These are phyloP conservation scores for Graphilbum fragrans DNA, from an alignment of 2,329 filamentous ascomycete species.

Conservation along the genomic window DNA sequence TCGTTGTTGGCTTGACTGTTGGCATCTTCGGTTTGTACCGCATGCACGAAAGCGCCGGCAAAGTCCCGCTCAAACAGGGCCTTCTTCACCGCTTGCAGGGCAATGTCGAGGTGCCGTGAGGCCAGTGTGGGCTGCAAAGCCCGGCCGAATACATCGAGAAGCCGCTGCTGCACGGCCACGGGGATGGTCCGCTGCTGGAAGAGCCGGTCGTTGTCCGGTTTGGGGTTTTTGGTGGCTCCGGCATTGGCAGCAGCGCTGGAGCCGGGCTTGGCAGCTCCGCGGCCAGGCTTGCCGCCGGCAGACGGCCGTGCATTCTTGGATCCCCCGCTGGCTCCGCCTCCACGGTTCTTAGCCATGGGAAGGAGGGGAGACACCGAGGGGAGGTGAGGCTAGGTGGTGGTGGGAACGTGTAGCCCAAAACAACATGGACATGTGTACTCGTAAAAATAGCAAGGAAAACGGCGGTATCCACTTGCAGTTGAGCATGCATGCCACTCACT, in stretches of 20 bases:
- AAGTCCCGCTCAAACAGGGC: conserved; percentile 85
- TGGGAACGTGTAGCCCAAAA: no score
- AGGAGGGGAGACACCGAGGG: background rate
- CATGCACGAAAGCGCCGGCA: conserved; percentile 58
- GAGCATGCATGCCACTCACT: no score
- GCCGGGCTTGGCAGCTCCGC: background rate
- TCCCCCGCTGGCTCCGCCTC: background rate
- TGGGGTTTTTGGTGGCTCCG: background rate
- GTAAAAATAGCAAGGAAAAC: no score
- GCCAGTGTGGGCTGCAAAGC: conserved; percentile 43
- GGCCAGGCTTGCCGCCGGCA: background rate
- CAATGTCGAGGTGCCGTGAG: conserved; percentile 32
- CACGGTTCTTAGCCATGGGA: background rate
- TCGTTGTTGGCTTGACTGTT: background rate
- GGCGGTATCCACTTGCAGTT: no score
- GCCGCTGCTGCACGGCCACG: conserved; percentile 7
- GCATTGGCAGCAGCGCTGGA: background rate
- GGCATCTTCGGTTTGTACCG: no score
- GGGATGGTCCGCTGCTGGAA: conserved; percentile 4
- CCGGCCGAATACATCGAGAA: conserved; percentile 61
- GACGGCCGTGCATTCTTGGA: background rate
- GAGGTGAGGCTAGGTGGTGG: background rate
- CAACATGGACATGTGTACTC: no score
- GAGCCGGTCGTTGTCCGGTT: background rate
- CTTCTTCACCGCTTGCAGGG: conserved; percentile 73